These are phyloP conservation scores for Pythium phragmiticola DNA, from an alignment of 352 stramenopile genomes.

Conservation along the genomic window DNA sequence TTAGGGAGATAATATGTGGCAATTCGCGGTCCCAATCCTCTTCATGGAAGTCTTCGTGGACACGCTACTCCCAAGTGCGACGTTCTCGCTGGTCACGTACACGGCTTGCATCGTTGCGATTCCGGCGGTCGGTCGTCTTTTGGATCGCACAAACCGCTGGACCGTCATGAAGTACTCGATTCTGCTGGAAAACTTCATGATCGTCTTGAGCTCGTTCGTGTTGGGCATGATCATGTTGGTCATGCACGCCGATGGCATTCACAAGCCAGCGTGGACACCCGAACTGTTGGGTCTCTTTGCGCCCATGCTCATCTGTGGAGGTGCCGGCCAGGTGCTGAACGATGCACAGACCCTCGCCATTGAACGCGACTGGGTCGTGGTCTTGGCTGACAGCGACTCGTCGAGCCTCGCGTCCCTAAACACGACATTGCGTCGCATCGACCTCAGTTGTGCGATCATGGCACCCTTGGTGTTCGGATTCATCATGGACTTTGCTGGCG, in stretches of 20 bases:
- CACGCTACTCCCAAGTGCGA: slow-evolving; percentile 53
- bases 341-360: slow-evolving; percentile 75
- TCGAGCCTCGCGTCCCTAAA: slow-evolving; percentile 61
- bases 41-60: slow-evolving; percentile 20
- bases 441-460: slow-evolving; percentile 78
- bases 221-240: slow-evolving; percentile 60
- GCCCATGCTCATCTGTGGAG: slow-evolving; percentile 58
- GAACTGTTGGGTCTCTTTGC: slow-evolving; percentile 46
- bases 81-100: slow-evolving; percentile 31
- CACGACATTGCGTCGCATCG: slow-evolving; percentile 78
- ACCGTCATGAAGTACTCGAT: slow-evolving; percentile 68
- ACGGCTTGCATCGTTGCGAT: slow-evolving; percentile 70
- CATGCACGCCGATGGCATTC: slow-evolving; percentile 55
- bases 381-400: slow-evolving; percentile 54
- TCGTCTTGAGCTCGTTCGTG: slow-evolving; percentile 62
- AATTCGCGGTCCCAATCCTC: slow-evolving; percentile 16
- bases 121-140: slow-evolving; percentile 55
- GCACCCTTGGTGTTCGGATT: slow-evolving; percentile 72
- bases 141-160: slow-evolving; percentile 73
- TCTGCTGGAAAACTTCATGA: slow-evolving; percentile 74
- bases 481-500: slow-evolving; percentile 76
- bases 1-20: slow-evolving; percentile 17
- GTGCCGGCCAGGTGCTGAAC: slow-evolving; percentile 71
- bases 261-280: slow-evolving; percentile 58
- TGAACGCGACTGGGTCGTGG: slow-evolving; percentile 88